phyloP scores from a whole-genome alignment of 139 green algal species.

The Coelastrella sp. region DNA sequence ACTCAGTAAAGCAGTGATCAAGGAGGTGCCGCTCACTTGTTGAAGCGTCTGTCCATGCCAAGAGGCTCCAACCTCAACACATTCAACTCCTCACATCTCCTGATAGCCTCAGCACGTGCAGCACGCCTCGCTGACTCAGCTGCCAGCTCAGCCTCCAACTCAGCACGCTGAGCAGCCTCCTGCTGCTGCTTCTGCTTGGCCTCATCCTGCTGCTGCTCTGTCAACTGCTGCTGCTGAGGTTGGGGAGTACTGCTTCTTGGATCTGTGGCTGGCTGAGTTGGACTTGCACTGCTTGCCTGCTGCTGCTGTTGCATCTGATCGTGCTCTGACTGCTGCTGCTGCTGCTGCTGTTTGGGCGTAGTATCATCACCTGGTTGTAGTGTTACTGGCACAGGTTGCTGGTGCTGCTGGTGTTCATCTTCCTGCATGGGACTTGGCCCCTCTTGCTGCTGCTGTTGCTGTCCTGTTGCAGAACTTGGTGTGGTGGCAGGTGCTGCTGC shows the following conservation, averaged over 20 bases:
- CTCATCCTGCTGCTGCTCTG: constrained; percentile 17
- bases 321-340: constrained; percentile 24
- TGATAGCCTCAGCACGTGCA: constrained; percentile 40
- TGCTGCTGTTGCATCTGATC: no score
- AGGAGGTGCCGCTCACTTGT: constrained; percentile 75
- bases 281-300: no score
- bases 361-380: neutral
- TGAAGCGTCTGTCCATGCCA: constrained; percentile 84
- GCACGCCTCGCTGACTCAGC: constrained; percentile 31
- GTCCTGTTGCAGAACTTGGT: neutral
- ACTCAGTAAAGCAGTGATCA: neutral
- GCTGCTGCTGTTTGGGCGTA: constrained; percentile 7
- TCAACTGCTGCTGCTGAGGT: constrained; percentile 11
- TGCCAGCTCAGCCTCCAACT: constrained; percentile 25
- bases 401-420: neutral
- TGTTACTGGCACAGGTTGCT: no score
- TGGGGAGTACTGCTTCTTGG: neutral
- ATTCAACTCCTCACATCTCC: constrained; percentile 58
- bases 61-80: constrained; percentile 70
- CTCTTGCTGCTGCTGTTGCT: constrained; percentile 8
- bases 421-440: neutral
- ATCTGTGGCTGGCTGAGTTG: no score
- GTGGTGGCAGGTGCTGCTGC: neutral
- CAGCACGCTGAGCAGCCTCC: neutral
- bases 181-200: constrained; percentile 25